These are phyloP conservation scores for Amoeboaphelidium protococcarum DNA, from an alignment of 371 early-diverging fungal genomes.

Conservation along the genomic window DNA sequence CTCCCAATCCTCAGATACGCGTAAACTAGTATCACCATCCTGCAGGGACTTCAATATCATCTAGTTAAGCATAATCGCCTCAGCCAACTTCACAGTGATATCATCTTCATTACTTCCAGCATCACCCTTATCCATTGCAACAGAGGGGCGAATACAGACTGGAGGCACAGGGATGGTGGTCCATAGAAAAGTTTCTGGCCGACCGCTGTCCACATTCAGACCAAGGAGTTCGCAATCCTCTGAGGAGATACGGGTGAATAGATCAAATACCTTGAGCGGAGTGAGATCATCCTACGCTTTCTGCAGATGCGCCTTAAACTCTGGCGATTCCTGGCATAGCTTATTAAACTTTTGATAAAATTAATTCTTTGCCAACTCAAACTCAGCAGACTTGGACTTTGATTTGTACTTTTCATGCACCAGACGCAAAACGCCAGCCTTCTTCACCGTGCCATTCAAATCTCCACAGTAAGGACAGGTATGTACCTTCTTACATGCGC, in stretches of 20 bases:
- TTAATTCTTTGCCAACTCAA: slow-evolving; percentile 27
- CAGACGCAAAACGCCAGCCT: slow-evolving; percentile 82
- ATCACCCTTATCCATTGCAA: slow-evolving; percentile 58
- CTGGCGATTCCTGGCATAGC: too few species aligned
- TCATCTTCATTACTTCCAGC: slow-evolving; percentile 87
- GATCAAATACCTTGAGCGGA: slow-evolving; percentile 53
- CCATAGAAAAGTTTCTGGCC: slow-evolving; percentile 85
- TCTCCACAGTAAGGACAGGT: slow-evolving; percentile 59
- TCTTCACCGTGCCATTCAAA: slow-evolving; percentile 74
- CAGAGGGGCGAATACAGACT: slow-evolving; percentile 88
- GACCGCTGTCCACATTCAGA: slow-evolving; percentile 46
- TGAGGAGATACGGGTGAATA: slow-evolving; percentile 60
- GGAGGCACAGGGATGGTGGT: slow-evolving; percentile 89
- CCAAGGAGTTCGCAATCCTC: slow-evolving; percentile 92
- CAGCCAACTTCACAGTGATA: slow-evolving; percentile 89
- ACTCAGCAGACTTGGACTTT: slow-evolving; percentile 34
- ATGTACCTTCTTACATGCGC: slow-evolving; percentile 10
- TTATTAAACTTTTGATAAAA: slow-evolving; percentile 36
- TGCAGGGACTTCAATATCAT: slow-evolving; percentile 55
- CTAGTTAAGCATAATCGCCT: slow-evolving; percentile 82
- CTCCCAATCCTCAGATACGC: slow-evolving; percentile 82
- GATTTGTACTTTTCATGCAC: slow-evolving; percentile 79
- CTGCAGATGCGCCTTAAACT: slow-evolving; percentile 36
- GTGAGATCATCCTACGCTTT: slow-evolving; percentile 88
- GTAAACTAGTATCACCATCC: slow-evolving; percentile 46